Base-by-base conservation (phyloP, 2,329 filamentous ascomycete genomes). In the Ceratocystis lukuohia region DNA sequence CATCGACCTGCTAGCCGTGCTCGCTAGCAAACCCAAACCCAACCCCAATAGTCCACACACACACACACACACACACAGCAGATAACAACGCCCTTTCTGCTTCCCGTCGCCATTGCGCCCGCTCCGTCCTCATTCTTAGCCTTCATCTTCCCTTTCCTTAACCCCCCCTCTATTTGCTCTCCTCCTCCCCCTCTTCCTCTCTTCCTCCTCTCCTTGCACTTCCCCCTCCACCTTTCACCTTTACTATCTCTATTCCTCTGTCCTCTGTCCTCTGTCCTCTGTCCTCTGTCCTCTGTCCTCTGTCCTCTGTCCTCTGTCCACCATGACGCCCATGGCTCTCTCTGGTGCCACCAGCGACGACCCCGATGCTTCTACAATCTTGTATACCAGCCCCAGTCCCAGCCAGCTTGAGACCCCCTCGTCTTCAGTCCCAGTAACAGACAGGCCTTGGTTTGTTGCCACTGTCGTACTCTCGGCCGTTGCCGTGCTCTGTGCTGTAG, bases 361-460 rank as follows among this genome's bases (percentile, higher is more conserved):
- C 57, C 57, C 30, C 30, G 30, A 62, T 48, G 30, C 20, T 17
- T 30, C 33, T 46, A 25, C 45, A 30, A 10, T 37, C 20, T 28
- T 37, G 15, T 57, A 56, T 59, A 37, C 56, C 15, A 37, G 48
- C 28, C 10, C 50, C 48, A 50, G 48, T 44, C 10, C 50, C 48
- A 50, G n/a, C n/a, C 63, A 65, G 15, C 50, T 37, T 5, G 30
- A 25, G 2, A 28, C 25, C 8, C 15, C 33, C 5, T 22, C 61
- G 4, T 8, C 37, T 20, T 33, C 33, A 37, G 59, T 66, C 25
- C 64, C 66, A 4, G 12, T 68, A 17, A 66, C 64, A 37, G 61
- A 68, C 62, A 64, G 62, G 20, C 53, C 62, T 37, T 68, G 67
- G 67, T 66, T 68, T 17, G 62, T 68, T 48, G 64, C 65, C 30